These are phyloP conservation scores for Moniliella sp. DNA, from an alignment of 1,284 basidiomycete species.

Conservation along the genomic window DNA sequence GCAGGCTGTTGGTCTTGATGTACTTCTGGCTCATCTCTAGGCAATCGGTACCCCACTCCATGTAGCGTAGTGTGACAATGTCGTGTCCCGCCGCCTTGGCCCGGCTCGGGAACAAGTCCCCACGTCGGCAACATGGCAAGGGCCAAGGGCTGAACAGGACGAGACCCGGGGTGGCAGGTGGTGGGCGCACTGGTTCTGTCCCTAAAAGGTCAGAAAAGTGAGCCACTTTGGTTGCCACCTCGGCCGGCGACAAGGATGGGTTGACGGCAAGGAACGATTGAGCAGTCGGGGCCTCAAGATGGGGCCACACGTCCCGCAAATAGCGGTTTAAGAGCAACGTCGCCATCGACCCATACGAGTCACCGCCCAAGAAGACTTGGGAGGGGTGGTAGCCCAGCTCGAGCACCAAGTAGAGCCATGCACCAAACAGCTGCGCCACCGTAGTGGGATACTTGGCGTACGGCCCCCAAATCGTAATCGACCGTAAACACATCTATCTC, in stretches of 20 bases:
- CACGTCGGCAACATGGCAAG: conserved; percentile 7
- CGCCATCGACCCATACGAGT: conserved; percentile 19
- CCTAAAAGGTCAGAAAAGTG: too few species aligned
- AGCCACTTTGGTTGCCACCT: too few species aligned
- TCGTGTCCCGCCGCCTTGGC: conserved; percentile 12
- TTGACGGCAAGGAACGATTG: too few species aligned
- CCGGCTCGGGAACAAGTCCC: conserved; percentile 7
- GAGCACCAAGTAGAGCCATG: conserved; percentile 17
- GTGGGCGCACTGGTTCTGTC: conserved; percentile 1
- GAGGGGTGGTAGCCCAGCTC: conserved; percentile 16
- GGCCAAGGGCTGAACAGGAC: conserved; percentile 18
- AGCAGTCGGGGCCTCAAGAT: too few species aligned
- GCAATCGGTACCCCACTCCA: conserved; percentile 15
- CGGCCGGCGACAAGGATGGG: too few species aligned
- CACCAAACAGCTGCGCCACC: conserved; percentile 18
- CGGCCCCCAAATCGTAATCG: conserved; percentile 28
- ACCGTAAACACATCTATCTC: conserved; percentile 26
- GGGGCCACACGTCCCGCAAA: too few species aligned
- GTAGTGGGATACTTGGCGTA: conserved; percentile 17
- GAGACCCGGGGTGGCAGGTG: conserved; percentile 8
- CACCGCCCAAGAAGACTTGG: conserved; percentile 27
- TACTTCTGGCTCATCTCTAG: conserved; percentile 5
- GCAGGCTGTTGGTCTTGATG: conserved; percentile 4
- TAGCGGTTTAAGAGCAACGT: conserved; percentile 22
- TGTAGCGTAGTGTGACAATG: conserved; percentile 13